Percentiles rank a stretch among this genome's conserved stretches.
Conservation (phyloP, 306 rosid species). For the Cyamopsis tetragonoloba region DNA sequence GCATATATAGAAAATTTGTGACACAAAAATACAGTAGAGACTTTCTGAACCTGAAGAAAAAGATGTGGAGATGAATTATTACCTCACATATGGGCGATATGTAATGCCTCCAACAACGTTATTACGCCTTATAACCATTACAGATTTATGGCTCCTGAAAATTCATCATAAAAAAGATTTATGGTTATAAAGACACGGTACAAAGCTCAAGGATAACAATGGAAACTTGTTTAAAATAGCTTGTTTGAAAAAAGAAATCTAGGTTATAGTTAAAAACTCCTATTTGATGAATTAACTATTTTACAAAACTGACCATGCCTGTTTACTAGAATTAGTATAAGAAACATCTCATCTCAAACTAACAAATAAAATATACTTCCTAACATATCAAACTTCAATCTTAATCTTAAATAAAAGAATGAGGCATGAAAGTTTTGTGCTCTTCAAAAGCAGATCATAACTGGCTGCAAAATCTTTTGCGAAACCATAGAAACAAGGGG, state of each 20-base stretch:
- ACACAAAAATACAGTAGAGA: not conserved
- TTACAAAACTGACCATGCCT: not conserved
- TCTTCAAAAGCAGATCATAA: too few species aligned
- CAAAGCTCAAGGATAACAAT: constrained; percentile 6
- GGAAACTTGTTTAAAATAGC: not conserved
- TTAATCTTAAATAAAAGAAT: not conserved
- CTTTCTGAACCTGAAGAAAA: not conserved
- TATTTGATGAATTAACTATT: constrained; percentile 11
- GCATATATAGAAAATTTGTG: not conserved
- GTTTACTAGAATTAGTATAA: constrained; percentile 1
- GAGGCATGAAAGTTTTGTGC: too few species aligned
- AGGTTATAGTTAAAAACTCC: not conserved
- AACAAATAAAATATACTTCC: not conserved
- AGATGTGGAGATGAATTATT: constrained; percentile 12
- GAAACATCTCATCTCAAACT: constrained; percentile 1
- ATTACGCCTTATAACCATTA: constrained; percentile 84
- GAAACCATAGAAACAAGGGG: not conserved
- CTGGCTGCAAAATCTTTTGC: not conserved
- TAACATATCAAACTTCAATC: not conserved
- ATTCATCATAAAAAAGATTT: constrained; percentile 23
- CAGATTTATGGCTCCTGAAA: constrained; percentile 91
- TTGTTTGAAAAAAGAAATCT: not conserved
- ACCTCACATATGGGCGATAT: constrained; percentile 93
- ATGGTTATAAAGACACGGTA: not conserved
- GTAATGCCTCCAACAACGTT: constrained; percentile 96